phyloP scores from a whole-genome alignment of 768 basidiomycete genomes.

The Lepiota venenata region DNA sequence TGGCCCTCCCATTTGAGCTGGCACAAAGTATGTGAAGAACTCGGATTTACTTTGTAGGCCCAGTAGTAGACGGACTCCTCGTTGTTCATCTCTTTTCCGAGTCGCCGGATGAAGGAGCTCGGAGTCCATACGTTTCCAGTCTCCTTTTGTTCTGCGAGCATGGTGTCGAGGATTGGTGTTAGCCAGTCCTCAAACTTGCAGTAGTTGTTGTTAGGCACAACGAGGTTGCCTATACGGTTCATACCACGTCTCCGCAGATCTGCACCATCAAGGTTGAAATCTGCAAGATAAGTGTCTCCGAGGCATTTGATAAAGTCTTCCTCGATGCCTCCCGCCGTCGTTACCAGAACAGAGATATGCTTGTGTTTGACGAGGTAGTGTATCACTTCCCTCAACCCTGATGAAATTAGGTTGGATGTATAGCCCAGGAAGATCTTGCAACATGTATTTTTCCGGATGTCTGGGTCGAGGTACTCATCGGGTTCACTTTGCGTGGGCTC shows the following conservation, averaged over 20 bases:
- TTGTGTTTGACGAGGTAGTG: constrained; percentile 90
- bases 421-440: constrained; percentile 95
- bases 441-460: constrained; percentile 64
- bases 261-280: constrained; percentile 90
- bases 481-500: constrained; percentile 67
- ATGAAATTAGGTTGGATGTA: constrained; percentile 98
- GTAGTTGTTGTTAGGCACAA: constrained; percentile 98
- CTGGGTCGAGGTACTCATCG: constrained; percentile 56
- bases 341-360: constrained; percentile 86
- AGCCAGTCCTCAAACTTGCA: constrained; percentile 99
- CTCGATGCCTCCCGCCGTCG: constrained; percentile 97
- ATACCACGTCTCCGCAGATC: constrained; percentile 85
- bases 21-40: constrained; percentile 12
- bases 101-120: constrained; percentile 85
- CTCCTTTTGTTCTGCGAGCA: constrained; percentile 85
- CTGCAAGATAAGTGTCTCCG: constrained; percentile 92
- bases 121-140: constrained; percentile 81
- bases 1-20: constrained; percentile 32
- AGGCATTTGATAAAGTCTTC: constrained; percentile 99
- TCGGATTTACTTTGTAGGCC: constrained; percentile 89
- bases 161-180: constrained; percentile 85
- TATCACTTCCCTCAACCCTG: constrained; percentile 92
- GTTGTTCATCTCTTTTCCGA: constrained; percentile 97
- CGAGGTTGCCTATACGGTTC: constrained; percentile 95
- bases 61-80: constrained; percentile 99